These are phyloP conservation scores for Phytophthora podocarpi DNA, from an alignment of 352 stramenopile genomes.

Conservation along the genomic window DNA sequence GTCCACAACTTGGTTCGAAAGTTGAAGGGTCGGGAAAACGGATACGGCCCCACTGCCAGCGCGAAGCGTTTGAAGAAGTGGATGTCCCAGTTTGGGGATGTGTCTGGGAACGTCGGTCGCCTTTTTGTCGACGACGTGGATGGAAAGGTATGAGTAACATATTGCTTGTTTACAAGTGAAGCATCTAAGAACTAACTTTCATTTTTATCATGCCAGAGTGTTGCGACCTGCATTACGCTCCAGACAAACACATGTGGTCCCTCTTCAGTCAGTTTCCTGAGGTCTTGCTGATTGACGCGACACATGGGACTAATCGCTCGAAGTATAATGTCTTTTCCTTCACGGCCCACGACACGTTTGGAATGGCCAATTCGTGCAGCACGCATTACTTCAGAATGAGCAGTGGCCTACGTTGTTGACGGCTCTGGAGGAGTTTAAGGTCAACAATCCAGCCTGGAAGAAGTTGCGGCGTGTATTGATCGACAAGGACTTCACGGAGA, in stretches of 20 bases:
- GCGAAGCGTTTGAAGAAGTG: slow-evolving; percentile 2
- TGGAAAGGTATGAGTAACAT: background rate
- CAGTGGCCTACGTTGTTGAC: slow-evolving; percentile 6
- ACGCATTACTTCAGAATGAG: slow-evolving; percentile 31
- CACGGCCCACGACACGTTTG: slow-evolving; percentile 20
- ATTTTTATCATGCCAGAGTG: slow-evolving; percentile 12
- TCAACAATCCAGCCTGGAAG: slow-evolving; percentile 17
- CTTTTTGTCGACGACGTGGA: background rate
- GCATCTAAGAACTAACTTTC: no score
- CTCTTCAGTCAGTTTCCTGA: slow-evolving; percentile 19
- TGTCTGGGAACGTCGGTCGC: background rate
- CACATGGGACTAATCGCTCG: slow-evolving; percentile 19
- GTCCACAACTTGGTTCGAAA: background rate
- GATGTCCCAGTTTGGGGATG: background rate
- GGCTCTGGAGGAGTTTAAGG: slow-evolving; percentile 21
- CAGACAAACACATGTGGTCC: slow-evolving; percentile 17
- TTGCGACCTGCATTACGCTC: slow-evolving; percentile 19
- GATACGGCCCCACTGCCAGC: background rate
- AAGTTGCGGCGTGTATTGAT: slow-evolving; percentile 22
- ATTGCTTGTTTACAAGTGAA: background rate
- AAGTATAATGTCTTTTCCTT: slow-evolving; percentile 34
- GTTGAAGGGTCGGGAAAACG: background rate
- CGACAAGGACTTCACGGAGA: slow-evolving; percentile 36
- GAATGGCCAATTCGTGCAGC: slow-evolving; percentile 32
- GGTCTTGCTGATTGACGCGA: slow-evolving; percentile 23